Conservation (phyloP, 2,329 filamentous ascomycete genomes). For the Tetracladium maxilliforme region DNA sequence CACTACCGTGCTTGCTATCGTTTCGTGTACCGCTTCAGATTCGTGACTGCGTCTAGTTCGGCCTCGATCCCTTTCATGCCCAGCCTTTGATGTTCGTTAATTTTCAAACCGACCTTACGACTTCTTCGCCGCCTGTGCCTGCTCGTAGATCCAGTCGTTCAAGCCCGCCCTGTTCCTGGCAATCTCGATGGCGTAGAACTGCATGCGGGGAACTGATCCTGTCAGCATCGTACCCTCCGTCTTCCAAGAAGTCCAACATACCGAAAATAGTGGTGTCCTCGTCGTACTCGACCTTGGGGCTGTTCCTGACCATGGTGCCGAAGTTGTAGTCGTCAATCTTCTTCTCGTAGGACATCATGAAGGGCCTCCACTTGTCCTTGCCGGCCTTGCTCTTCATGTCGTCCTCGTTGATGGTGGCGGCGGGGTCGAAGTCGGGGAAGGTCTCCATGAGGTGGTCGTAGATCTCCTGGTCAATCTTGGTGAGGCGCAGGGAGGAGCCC, state of each 20-base stretch:
- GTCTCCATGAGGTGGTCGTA: conserved; percentile 73
- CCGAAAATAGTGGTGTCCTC: conserved; percentile 86
- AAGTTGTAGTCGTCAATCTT: conserved; percentile 97
- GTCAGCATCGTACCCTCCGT: conserved; percentile 3
- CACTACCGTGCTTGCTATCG: too few species aligned
- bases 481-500: conserved; percentile 79
- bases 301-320: conserved; percentile 77
- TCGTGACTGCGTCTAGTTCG: too few species aligned
- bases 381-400: conserved; percentile 95
- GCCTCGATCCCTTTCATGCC: too few species aligned
- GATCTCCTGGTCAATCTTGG: conserved; percentile 91
- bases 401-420: conserved; percentile 70
- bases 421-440: conserved; percentile 86
- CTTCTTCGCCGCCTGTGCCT: conserved; percentile 48
- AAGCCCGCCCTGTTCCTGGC: conserved; percentile 72
- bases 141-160: conserved; percentile 96
- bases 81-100: too few species aligned
- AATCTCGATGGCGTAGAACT: conserved; percentile 71
- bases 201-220: conserved; percentile 45
- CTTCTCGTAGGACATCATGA: conserved; percentile 89
- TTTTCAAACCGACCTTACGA: conserved; percentile 13
- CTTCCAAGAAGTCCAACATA: conserved; percentile 21
- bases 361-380: conserved; percentile 90
- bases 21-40: too few species aligned
- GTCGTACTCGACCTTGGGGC: conserved; percentile 70